Conservation (phyloP, 139 green algal genomes). For the Micractinium conductrix region DNA sequence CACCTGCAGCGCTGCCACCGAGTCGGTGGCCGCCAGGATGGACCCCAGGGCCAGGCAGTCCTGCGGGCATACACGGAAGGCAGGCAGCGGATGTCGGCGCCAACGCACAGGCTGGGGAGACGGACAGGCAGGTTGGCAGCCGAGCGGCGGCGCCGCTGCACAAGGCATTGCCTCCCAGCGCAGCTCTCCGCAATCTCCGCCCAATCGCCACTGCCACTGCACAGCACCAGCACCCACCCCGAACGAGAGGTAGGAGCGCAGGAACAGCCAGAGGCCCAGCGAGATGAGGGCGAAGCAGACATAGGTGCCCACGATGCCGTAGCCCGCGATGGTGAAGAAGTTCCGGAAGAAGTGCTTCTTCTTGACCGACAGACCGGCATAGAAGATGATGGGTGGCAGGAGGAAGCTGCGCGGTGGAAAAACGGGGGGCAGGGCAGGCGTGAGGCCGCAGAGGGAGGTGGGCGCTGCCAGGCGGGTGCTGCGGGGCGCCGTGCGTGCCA, state of each 20-base stretch:
- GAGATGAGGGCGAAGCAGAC: slow-evolving; percentile 72
- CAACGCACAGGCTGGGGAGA: too few relatives aligned
- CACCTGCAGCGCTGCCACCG: slow-evolving; percentile 88
- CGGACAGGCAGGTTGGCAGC: too few relatives aligned
- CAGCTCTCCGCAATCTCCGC: neutral
- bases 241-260: slow-evolving; percentile 45
- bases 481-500: neutral
- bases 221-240: slow-evolving; percentile 29
- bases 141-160: too few relatives aligned
- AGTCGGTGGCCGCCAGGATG: slow-evolving; percentile 94
- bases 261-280: slow-evolving; percentile 47
- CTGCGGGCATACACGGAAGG: neutral
- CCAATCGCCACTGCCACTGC: neutral
- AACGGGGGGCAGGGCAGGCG: too few relatives aligned
- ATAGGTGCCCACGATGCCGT: slow-evolving; percentile 79
- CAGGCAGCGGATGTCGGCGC: neutral
- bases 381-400: slow-evolving; percentile 90
- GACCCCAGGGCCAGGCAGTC: slow-evolving; percentile 84
- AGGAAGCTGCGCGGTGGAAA: slow-evolving; percentile 85
- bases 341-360: slow-evolving; percentile 87
- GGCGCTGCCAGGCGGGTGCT: too few relatives aligned
- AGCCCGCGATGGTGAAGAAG: slow-evolving; percentile 78
- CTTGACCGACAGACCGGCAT: slow-evolving; percentile 82
- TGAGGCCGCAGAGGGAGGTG: too few relatives aligned
- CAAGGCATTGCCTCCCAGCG: too few relatives aligned